These are phyloP conservation scores for Fraxinus paxiana DNA, from an alignment of 305 asterid species.

Conservation along the genomic window DNA sequence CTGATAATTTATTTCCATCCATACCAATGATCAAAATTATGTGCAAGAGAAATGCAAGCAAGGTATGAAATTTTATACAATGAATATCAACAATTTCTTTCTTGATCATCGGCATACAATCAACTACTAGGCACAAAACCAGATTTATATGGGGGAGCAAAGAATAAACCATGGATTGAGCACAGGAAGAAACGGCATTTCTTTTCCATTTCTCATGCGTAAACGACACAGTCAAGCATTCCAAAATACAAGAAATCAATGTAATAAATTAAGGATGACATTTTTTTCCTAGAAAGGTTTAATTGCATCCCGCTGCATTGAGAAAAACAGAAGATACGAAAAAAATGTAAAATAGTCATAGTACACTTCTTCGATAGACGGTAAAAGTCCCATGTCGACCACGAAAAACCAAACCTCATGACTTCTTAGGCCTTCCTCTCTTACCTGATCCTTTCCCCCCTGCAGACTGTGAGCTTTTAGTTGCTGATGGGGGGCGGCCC, in stretches of 20 bases:
- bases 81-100: neutral
- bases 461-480: constrained; percentile 30
- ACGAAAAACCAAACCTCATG: constrained; percentile 24
- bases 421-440: constrained; percentile 72
- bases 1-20: neutral
- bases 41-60: neutral
- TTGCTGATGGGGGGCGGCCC: constrained; percentile 55
- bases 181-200: neutral
- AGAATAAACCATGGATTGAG: neutral
- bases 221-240: neutral
- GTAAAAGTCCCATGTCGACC: constrained; percentile 14
- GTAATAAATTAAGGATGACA: constrained; percentile 24
- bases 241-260: neutral
- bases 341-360: constrained; percentile 1
- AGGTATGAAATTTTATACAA: neutral
- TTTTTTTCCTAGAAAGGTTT: constrained; percentile 19
- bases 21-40: neutral
- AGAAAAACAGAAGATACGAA: neutral
- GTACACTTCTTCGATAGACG: constrained; percentile 18
- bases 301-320: constrained; percentile 30
- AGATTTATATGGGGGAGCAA: neutral
- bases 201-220: neutral
- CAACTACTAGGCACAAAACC: neutral
- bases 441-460: constrained; percentile 47
- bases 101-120: neutral